Base-by-base conservation (phyloP, 1,284 basidiomycete genomes). In the Boletus sp. region DNA sequence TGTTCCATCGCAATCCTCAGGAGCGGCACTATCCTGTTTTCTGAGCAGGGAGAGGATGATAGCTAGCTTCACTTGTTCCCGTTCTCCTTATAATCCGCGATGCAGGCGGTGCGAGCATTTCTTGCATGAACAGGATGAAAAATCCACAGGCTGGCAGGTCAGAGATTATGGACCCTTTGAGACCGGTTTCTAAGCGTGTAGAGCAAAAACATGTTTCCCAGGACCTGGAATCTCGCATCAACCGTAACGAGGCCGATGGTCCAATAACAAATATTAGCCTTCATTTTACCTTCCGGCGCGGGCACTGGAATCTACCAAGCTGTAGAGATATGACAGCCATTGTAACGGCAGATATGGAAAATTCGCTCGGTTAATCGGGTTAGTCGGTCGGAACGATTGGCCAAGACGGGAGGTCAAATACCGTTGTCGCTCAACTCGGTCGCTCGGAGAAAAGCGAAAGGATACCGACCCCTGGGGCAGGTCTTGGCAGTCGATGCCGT, bases 241-340 rank as follows among this genome's bases (percentile, higher is more conserved):
- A 33, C 35, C n/a, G 33, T 44, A 28, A 30, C 48, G 16, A 54
- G 30, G 37, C 44, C 33, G 43, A 52, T 51, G 44, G 47, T 25
- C 21, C 57, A 51, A 27, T 27, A 52, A 52, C 31, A 52, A 30
- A 54, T 37, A 55, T 47, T 48, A 55, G 43, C 46, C 23, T 52
- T 44, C 59, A 57, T 59, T 30, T 59, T 50, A 52, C 49, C 35
- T 58, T 38, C 37, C 14, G 30, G 59, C 64, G 60, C 60, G 44
- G n/a, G 28, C 48, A 62, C 67, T 66, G 72, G 67, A 71, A 52
- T 55, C 47, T 14, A 57, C 69, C 69, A 74, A 68, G 72, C 71
- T 71, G 71, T 74, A 58, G 53, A 59, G 8, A 58, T 31, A 53
- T n/a, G n/a, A 43, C 56, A n/a, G n/a, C 17, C 30, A 48, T 37